Percentiles rank a stretch among this genome's conserved stretches.
These are phyloP conservation scores for Rhodotorula kratochvilovae DNA, from an alignment of 768 basidiomycete genomes.

Conservation along the genomic window DNA sequence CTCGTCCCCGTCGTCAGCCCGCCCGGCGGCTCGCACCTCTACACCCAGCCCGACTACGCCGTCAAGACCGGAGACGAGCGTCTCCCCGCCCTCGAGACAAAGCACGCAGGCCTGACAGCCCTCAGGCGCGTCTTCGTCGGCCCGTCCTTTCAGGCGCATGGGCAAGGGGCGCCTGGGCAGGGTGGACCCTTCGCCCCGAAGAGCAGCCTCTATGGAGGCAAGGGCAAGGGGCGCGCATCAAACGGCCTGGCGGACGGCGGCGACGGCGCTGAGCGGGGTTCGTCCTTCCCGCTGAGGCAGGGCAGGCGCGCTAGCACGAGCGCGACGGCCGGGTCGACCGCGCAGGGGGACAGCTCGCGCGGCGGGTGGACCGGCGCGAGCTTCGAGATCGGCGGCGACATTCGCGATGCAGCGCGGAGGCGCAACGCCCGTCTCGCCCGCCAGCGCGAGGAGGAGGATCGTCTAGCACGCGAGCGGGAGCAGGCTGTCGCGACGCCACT, in stretches of 20 bases:
- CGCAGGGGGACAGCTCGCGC: slow-evolving; percentile 2
- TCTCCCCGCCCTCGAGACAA: slow-evolving; percentile 3
- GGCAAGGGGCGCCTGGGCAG: neutral
- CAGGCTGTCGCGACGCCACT: neutral
- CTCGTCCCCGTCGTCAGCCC: neutral
- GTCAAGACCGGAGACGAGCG: neutral
- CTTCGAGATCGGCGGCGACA: slow-evolving; percentile 34
- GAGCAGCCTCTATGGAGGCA: neutral
- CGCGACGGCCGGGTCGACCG: neutral
- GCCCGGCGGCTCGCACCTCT: neutral
- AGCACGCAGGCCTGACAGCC: slow-evolving; percentile 3
- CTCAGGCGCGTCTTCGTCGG: slow-evolving; percentile 31
- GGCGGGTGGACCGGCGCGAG: slow-evolving; percentile 27
- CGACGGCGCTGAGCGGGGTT: neutral
- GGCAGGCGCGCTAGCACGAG: neutral
- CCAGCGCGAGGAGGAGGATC: slow-evolving; percentile 8
- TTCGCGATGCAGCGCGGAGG: slow-evolving; percentile 21
- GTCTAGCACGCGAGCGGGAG: neutral
- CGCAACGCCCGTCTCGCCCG: slow-evolving; percentile 14
- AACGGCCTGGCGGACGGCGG: neutral
- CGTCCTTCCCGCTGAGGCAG: no score
- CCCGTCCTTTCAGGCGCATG: slow-evolving; percentile 13
- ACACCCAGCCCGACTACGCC: slow-evolving; percentile 7
- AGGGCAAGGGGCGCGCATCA: slow-evolving; percentile 5
- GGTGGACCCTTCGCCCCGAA: neutral